phyloP scores from a whole-genome alignment of 441 rosid species.

The Syzygium malaccense region DNA sequence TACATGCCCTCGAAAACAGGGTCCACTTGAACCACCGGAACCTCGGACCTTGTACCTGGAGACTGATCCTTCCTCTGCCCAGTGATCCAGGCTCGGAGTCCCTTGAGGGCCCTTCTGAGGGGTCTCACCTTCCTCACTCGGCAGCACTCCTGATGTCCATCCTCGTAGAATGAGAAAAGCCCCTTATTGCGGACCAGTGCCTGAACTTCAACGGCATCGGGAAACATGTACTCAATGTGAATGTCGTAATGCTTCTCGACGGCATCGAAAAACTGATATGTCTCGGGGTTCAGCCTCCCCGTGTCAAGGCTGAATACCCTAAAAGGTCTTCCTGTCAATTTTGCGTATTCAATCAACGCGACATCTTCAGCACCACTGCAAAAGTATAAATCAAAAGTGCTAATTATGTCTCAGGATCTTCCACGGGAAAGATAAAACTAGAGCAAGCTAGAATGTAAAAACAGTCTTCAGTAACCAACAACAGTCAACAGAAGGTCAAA shows the following conservation, averaged over 20 bases:
- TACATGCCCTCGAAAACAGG: conserved; percentile 84
- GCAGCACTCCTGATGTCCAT: conserved; percentile 98
- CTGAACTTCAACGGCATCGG: conserved; percentile 95
- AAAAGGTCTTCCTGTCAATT: conserved; percentile 68
- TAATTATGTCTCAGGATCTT: background rate
- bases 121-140: conserved; percentile 94
- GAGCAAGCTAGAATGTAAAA: background rate
- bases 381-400: background rate
- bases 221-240: conserved; percentile 90
- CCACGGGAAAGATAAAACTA: background rate
- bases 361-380: conserved; percentile 97
- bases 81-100: conserved; percentile 92
- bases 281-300: conserved; percentile 88
- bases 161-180: conserved; percentile 89
- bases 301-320: conserved; percentile 95
- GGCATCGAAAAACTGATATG: conserved; percentile 59
- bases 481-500: background rate
- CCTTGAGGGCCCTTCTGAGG: conserved; percentile 81
- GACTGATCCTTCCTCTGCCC: conserved; percentile 97
- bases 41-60: conserved; percentile 77
- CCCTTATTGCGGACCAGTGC: conserved; percentile 86
- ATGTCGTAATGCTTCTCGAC: conserved; percentile 82
- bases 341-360: conserved; percentile 85
- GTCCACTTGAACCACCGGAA: conserved; percentile 87
- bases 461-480: background rate